Evolutionary conservation across 2,329 filamentous ascomycete species (phyloP), one percentile per base, ranked within the genome.

Genomic region (Nectriaceae sp.): DNA sequence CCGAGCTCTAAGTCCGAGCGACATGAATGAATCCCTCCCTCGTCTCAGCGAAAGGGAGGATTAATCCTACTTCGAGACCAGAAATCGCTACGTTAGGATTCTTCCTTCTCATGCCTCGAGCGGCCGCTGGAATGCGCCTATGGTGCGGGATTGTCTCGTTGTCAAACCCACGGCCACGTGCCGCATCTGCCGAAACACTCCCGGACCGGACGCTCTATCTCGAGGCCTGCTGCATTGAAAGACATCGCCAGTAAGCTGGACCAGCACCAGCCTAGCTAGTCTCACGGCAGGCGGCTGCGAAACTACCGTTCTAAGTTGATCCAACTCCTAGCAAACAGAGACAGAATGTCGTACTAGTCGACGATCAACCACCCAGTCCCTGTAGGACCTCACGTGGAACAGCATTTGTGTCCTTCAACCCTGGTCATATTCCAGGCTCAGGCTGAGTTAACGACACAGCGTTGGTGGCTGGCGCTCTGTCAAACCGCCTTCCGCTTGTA

Each of bases 341-440:
- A 6, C 13, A 29, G 13, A 13, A 6, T 29, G 24, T 29, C 24
- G 13, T 29, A 13, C 24, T 13, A 13, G 13, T 6, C 24, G 24
- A 13, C 24, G 13, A 29, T 6, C 24, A 29, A 29, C 6, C 24
- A 29, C 24, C 24, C 24, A 6, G 6, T 13, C 24, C 13, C 6
- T 29, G 24, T 36, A 10, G 33, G 8, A 15, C 16, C 33, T 56
- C 50, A 52, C 44, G 49, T 52, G 40, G 42, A 18, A 54, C 53
- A 49, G 47, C 47, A 57, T 46, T 62, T 49, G 37, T 36, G 40
- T 37, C 51, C 57, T 41, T 40, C 37, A 33, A 47, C 43, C 35
- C 31, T 38, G 38, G 31, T 42, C 35, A 15, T 26, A 31, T 39
- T 11, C 42, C 38, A 15, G 16, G 11, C 33, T 15, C 33, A n/a